Base-by-base conservation (phyloP, 257 asterid genomes). In the Solanum medicagineum region DNA sequence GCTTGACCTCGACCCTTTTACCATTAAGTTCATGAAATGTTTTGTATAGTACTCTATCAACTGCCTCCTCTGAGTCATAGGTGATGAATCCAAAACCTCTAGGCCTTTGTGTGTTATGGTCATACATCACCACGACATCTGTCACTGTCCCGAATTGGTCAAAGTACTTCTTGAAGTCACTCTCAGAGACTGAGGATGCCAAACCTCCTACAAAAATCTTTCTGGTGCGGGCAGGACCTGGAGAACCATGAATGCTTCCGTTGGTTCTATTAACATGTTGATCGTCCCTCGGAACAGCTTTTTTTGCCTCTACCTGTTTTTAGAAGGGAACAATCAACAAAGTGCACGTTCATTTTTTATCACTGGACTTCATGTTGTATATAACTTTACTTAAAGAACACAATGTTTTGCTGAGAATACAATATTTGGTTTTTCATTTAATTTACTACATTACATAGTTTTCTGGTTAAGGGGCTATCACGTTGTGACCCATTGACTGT, bases 11-110 rank as follows among this genome's bases (percentile, higher is more conserved):
- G 4, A 95, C 98, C 97, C 91, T 92, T 90, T 95, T 95, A 10
- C 98, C 98, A 24, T 93, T 92, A 40, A 92, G 97, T 87, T 93
- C 98, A 81, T 95, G 98, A 86, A 93, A 95, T 68, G 91, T 91
- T 89, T 93, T 94, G 87, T 86, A 86, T 57, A 94, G 88, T 81
- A 93, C 98, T 85, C 87, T 91, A 56, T 93, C 97, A 66, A 94
- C 98, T n/a, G 95, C 95, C 60, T 94, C 98, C 91, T 92, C 98
- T 20, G 91, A 91, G 71, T 94, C 96, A 15, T 90, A 95, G 36
- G 98, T 94, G 87, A 95, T 91, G 63, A 95, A 95, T 51, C 98
- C 98, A 77, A 95, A 95, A 85, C 99, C 98, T 92, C 99, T 92
- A 73, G 99, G 98, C 90, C 99, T 92, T 85, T 94, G 97, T 17